phyloP scores from a whole-genome alignment of 2,329 filamentous ascomycete genomes.

The Penicillium sp. region DNA sequence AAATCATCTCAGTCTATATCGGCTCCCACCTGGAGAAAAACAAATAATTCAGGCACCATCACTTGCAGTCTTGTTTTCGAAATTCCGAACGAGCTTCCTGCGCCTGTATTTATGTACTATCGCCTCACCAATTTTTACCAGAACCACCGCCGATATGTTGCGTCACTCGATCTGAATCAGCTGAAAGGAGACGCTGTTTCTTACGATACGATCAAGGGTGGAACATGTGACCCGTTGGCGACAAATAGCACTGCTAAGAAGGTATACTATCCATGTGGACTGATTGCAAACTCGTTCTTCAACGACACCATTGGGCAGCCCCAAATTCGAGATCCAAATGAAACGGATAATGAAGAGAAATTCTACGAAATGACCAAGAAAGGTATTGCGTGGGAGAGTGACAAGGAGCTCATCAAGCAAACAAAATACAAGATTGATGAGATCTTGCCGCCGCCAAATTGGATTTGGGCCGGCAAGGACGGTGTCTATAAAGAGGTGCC shows the following conservation, averaged over 20 bases:
- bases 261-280: constrained; percentile 88
- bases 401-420: constrained; percentile 73
- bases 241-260: constrained; percentile 54
- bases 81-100: constrained; percentile 73
- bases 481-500: constrained; percentile 72
- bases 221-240: constrained; percentile 73
- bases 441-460: constrained; percentile 83
- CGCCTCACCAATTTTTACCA: constrained; percentile 97
- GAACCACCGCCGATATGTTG: constrained; percentile 94
- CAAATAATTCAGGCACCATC: constrained; percentile 42
- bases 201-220: constrained; percentile 60
- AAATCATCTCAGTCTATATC: constrained; percentile 50
- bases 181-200: constrained; percentile 69
- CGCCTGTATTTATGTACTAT: constrained; percentile 91
- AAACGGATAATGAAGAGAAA: constrained; percentile 45
- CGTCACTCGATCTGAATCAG: constrained; percentile 80
- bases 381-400: constrained; percentile 83
- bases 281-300: constrained; percentile 96
- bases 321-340: constrained; percentile 38
- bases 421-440: constrained; percentile 64
- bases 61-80: constrained; percentile 74
- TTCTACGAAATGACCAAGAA: constrained; percentile 73
- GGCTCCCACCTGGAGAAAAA: constrained; percentile 32
- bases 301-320: constrained; percentile 83
- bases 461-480: constrained; percentile 73